Percentiles rank a stretch among this genome's conserved stretches.
Evolutionary conservation across 2,329 filamentous ascomycete genomes (phyloP).

Genomic region (Helotiales sp.): DNA sequence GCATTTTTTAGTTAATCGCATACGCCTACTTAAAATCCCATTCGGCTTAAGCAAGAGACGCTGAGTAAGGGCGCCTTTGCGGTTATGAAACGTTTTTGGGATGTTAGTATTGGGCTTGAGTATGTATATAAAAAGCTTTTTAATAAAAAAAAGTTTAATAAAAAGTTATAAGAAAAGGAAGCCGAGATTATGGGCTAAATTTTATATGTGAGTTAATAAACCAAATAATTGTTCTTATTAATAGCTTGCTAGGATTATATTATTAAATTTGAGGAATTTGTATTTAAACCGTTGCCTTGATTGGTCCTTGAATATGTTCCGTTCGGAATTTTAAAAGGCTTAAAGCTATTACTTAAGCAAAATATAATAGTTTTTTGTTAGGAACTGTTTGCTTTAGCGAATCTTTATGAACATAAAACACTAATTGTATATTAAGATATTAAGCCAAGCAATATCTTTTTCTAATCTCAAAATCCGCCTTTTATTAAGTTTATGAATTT

Average conservation of each 20-base stretch:
- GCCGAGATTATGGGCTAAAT: slow-evolving; percentile 34
- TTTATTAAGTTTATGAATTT: slow-evolving; percentile 32
- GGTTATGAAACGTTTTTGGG: slow-evolving; percentile 22
- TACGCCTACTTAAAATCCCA: slow-evolving; percentile 16
- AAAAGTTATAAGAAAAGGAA: slow-evolving; percentile 32
- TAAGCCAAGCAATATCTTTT: slow-evolving; percentile 30
- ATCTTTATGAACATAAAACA: slow-evolving; percentile 18
- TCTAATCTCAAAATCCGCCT: slow-evolving; percentile 59
- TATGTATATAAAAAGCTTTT: slow-evolving; percentile 36
- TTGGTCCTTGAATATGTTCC: slow-evolving; percentile 31
- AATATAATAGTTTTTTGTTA: slow-evolving; percentile 23
- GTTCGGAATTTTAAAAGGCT: slow-evolving; percentile 21
- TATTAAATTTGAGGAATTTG: slow-evolving; percentile 14
- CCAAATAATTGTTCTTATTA: no score
- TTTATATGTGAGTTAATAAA: slow-evolving; percentile 27
- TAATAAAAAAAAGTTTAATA: slow-evolving; percentile 1
- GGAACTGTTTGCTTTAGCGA: slow-evolving; percentile 27
- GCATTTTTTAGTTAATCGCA: slow-evolving; percentile 9
- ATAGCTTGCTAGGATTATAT: slow-evolving; percentile 23
- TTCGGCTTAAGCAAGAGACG: slow-evolving; percentile 15
- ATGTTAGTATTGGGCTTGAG: slow-evolving; percentile 27
- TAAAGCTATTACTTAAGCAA: slow-evolving; percentile 11
- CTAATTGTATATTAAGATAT: slow-evolving; percentile 25
- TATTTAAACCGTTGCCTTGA: slow-evolving; percentile 14
- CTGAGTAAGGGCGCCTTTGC: slow-evolving; percentile 25